phyloP scores from a whole-genome alignment of 2,329 filamentous ascomycete species.

The Pseudogymnoascus sp. region DNA sequence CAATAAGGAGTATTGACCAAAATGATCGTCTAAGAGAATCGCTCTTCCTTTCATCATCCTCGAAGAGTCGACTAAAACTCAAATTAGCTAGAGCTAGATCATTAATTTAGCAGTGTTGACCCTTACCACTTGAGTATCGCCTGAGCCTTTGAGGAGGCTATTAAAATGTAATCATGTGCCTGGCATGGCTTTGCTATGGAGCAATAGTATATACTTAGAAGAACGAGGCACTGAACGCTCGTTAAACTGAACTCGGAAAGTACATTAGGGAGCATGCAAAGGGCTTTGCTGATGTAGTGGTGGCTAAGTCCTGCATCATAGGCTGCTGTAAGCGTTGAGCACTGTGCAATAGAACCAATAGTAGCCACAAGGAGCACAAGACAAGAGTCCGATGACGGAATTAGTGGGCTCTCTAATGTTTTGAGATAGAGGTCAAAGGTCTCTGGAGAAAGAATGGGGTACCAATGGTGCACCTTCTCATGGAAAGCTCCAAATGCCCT shows the following conservation, averaged over 20 bases:
- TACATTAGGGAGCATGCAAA: slow-evolving; percentile 20
- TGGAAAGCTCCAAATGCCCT: slow-evolving; percentile 22
- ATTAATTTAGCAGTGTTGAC: background rate
- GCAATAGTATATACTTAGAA: slow-evolving; percentile 25
- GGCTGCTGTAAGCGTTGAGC: slow-evolving; percentile 10
- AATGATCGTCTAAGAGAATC: slow-evolving; percentile 19
- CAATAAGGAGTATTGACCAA: slow-evolving; percentile 24
- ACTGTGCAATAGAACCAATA: slow-evolving; percentile 20
- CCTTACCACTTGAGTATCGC: slow-evolving; percentile 21
- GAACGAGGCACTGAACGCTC: slow-evolving; percentile 24
- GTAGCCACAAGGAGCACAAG: slow-evolving; percentile 25
- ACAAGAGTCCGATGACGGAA: slow-evolving; percentile 19
- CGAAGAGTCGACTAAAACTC: slow-evolving; percentile 13
- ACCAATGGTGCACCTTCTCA: slow-evolving; percentile 22
- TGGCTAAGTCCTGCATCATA: slow-evolving; percentile 8
- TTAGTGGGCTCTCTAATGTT: slow-evolving; percentile 18
- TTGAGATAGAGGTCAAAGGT: slow-evolving; percentile 20
- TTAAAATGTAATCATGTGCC: slow-evolving; percentile 26
- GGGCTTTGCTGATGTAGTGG: slow-evolving; percentile 13
- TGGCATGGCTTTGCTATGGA: slow-evolving; percentile 24
- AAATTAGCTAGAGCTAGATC: background rate
- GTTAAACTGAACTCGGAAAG: slow-evolving; percentile 21
- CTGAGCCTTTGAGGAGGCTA: slow-evolving; percentile 26
- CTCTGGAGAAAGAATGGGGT: slow-evolving; percentile 22
- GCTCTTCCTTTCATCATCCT: slow-evolving; percentile 11